Conservation (phyloP, 768 basidiomycete species). For the Coprinopsis sp. region DNA sequence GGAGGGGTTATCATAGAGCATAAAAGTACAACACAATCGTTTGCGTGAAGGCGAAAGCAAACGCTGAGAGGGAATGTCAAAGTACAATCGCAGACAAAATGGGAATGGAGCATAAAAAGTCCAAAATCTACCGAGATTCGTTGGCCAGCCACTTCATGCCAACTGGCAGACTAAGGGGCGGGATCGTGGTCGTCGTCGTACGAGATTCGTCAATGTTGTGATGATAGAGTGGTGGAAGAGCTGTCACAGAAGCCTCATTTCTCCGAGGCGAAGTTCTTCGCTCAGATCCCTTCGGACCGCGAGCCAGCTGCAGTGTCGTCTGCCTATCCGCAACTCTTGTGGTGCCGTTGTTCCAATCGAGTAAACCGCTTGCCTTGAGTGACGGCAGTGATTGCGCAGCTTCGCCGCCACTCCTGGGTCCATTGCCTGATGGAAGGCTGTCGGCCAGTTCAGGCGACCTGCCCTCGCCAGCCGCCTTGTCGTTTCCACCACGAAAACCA, state of each 20-base stretch:
- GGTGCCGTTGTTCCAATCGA: conserved; percentile 47
- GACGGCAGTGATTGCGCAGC: conserved; percentile 56
- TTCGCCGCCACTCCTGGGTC: conserved; percentile 20
- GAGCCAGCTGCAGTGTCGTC: conserved; percentile 16
- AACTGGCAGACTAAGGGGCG: conserved; percentile 52
- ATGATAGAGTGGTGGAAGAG: conserved; percentile 15
- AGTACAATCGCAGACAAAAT: too few relatives aligned
- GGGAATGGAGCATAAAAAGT: too few relatives aligned
- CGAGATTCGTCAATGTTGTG: conserved; percentile 26
- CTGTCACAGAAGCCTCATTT: too few relatives aligned
- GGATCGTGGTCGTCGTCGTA: conserved; percentile 16
- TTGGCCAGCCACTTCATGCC: conserved; percentile 68
- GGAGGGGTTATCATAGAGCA: background rate
- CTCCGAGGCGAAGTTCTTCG: conserved; percentile 26
- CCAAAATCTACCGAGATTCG: conserved; percentile 40
- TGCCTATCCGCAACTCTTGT: conserved; percentile 19
- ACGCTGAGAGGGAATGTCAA: background rate
- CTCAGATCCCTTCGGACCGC: conserved; percentile 16
- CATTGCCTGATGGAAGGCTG: conserved; percentile 6
- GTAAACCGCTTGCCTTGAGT: conserved; percentile 66
- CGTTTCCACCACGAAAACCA: background rate
- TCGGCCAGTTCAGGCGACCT: background rate
- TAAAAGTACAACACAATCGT: conserved; percentile 3
- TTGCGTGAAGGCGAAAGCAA: background rate
- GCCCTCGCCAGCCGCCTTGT: conserved; percentile 1